Base-by-base conservation (phyloP, 441 rosid genomes). In the Sinapis alba region DNA sequence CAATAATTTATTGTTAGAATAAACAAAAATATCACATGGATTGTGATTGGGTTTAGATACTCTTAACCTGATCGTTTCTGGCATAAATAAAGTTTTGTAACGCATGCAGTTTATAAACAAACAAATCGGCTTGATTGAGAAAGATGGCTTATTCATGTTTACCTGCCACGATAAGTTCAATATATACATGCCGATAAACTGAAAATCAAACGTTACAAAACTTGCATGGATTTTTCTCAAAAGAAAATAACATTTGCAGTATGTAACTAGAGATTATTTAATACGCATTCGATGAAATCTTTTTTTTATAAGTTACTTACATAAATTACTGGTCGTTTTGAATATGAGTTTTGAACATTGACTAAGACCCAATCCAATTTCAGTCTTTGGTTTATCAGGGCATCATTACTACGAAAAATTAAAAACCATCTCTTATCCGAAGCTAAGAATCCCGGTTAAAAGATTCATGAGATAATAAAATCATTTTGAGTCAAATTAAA, bases 11-110 rank as follows among this genome's bases (percentile, higher is more conserved):
- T 3, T 24, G 16, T 57, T 18, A 61, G 9, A 61, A 61, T 32
- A 32, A 7, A 64, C 12, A 56, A 43, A 64, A 61, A 12, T 7
- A 67, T 12, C 61, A 18, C 72, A 68, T 53, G 72, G 72, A 51
- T 11, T 18, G 60, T 18, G 62, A 12, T 24, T 13, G 34, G 34
- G 34, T 53, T 30, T 65, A 19, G 32, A 27, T 41, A 45, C 7
- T 45, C 53, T 15, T 51, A 53, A 32, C 13, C 4, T 57, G 61
- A 2, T 67, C 36, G 30, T 53, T 30, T 30, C 23, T 19, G 47
- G 50, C 38, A 68, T 19, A 63, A 56, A 19, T 27, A 38, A 56
- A 65, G 45, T 56, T 72, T 54, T 41, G 76, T 73, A 64, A 73
- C 77, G 63, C 21, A 15, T 27, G 77, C 58, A 56, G 27, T 53